Percentiles rank a stretch among this genome's conserved stretches.
Conservation (phyloP, 2,329 filamentous ascomycete species). For the Trichoderma asperellum region DNA sequence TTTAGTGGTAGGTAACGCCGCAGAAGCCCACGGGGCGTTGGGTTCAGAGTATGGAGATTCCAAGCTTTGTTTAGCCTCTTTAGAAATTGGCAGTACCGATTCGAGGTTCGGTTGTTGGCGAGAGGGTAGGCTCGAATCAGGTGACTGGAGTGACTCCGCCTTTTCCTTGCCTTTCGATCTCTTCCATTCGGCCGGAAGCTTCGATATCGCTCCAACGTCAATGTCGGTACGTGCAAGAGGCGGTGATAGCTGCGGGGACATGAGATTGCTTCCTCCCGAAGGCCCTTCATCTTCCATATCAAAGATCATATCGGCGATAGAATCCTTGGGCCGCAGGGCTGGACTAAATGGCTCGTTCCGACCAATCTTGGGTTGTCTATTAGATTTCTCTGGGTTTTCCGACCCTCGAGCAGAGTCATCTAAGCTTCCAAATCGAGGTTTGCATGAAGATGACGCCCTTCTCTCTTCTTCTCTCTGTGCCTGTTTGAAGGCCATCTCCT, state of each 20-base stretch:
- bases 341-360: slow-evolving; percentile 67
- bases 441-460: slow-evolving; percentile 63
- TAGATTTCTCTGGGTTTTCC: slow-evolving; percentile 50
- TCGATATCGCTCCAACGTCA: slow-evolving; percentile 38
- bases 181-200: slow-evolving; percentile 39
- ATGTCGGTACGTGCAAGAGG: slow-evolving; percentile 32
- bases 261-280: slow-evolving; percentile 38
- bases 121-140: slow-evolving; percentile 30
- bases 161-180: slow-evolving; percentile 36
- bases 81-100: not conserved
- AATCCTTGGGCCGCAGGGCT: slow-evolving; percentile 68
- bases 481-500: slow-evolving; percentile 72
- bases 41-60: slow-evolving; percentile 29
- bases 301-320: slow-evolving; percentile 80
- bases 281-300: slow-evolving; percentile 83
- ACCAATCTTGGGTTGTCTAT: slow-evolving; percentile 51
- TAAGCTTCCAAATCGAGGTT: slow-evolving; percentile 62
- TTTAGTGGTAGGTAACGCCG: slow-evolving; percentile 62
- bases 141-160: slow-evolving; percentile 29
- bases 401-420: slow-evolving; percentile 60
- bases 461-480: slow-evolving; percentile 68
- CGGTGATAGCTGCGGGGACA: slow-evolving; percentile 34
- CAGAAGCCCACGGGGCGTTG: slow-evolving; percentile 54
- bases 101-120: not conserved
- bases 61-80: not conserved